Conservation (phyloP, 1,284 basidiomycete species). For the Malassezia yamatoensis region DNA sequence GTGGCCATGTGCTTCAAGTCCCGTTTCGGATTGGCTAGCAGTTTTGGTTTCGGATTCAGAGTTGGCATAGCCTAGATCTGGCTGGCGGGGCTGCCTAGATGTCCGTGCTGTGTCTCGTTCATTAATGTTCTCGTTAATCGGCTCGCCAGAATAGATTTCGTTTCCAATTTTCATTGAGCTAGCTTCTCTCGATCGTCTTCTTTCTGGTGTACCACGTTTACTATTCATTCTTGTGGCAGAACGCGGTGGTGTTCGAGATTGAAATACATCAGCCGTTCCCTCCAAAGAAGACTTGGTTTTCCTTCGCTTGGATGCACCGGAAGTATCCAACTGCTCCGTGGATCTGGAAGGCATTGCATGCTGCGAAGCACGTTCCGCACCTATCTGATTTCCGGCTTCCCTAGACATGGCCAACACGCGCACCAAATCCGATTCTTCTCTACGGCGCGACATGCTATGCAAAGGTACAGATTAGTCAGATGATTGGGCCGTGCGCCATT, state of each 20-base stretch:
- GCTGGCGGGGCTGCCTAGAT: not conserved
- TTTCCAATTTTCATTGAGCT: not conserved
- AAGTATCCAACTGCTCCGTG: no score
- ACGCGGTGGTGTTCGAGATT: not conserved
- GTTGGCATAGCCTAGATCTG: not conserved
- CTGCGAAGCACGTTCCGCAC: no score
- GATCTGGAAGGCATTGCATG: no score
- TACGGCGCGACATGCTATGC: conserved; percentile 17
- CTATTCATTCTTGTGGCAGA: not conserved
- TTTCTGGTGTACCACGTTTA: not conserved
- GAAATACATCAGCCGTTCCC: not conserved
- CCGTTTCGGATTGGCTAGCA: no score
- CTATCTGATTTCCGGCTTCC: not conserved
- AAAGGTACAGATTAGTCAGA: not conserved
- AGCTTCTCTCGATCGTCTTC: not conserved
- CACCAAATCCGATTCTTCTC: conserved; percentile 14
- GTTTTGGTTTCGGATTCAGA: no score
- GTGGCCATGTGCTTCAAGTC: no score
- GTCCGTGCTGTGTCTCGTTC: not conserved
- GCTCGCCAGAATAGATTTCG: not conserved
- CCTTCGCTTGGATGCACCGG: no score
- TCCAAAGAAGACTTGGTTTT: not conserved
- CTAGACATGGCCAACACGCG: conserved; percentile 10
- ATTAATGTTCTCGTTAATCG: no score
- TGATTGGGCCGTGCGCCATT: not conserved